Evolutionary conservation across 2,329 filamentous ascomycete species (phyloP).

Genomic region (Fusarium papillatum): DNA sequence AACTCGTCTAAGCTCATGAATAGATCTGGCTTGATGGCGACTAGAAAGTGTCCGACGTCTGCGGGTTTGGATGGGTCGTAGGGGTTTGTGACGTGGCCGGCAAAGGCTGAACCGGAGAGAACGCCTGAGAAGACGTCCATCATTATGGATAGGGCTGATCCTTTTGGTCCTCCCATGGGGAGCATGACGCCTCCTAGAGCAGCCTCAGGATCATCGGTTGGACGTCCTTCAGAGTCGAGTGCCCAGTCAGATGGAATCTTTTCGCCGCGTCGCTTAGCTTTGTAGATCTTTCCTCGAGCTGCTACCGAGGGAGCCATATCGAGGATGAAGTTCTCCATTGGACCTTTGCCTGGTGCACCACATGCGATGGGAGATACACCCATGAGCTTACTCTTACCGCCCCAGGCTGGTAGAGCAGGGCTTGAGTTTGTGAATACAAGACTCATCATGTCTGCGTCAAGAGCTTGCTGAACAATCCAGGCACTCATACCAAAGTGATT

Average conservation of each 20-base stretch:
- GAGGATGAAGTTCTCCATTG: constrained; percentile 73
- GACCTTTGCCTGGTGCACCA: constrained; percentile 75
- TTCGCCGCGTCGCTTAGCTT: constrained; percentile 75
- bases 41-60: constrained; percentile 81
- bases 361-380: constrained; percentile 83
- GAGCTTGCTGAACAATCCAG: constrained; percentile 83
- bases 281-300: constrained; percentile 81
- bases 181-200: constrained; percentile 86
- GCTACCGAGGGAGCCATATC: constrained; percentile 81
- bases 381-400: constrained; percentile 76
- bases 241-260: constrained; percentile 83
- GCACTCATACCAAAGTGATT: constrained; percentile 91
- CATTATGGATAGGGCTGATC: constrained; percentile 83
- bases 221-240: constrained; percentile 76
- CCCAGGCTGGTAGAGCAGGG: constrained; percentile 80
- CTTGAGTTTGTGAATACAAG: constrained; percentile 81
- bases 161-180: constrained; percentile 89
- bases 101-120: constrained; percentile 83
- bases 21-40: constrained; percentile 81
- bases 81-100: constrained; percentile 80
- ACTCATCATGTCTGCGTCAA: constrained; percentile 79
- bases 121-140: constrained; percentile 92
- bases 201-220: constrained; percentile 78
- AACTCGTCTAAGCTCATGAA: constrained; percentile 82
- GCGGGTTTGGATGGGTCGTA: constrained; percentile 79